A percentile compares a stretch with the other conserved stretches of the same genome.
Conservation (phyloP, 208 protist species). For the Leishmania martiniquensis region DNA sequence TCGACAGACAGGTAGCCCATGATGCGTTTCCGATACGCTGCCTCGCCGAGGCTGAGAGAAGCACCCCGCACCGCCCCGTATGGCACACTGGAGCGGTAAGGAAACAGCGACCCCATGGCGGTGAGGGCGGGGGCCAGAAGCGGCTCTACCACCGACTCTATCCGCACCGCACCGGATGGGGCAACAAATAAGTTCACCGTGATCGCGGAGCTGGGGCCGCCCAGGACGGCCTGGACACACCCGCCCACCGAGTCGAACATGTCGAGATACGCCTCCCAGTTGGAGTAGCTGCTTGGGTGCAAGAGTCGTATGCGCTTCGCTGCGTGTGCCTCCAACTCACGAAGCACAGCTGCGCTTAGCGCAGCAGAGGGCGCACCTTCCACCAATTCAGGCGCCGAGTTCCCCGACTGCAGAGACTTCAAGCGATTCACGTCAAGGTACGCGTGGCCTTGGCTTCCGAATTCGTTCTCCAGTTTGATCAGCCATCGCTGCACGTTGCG, state of each 20-base stretch:
- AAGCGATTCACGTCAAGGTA: slow-evolving; percentile 89
- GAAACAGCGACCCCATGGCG: slow-evolving; percentile 75
- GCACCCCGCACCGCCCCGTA: slow-evolving; percentile 72
- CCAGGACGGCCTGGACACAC: slow-evolving; percentile 87
- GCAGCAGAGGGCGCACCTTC: background rate
- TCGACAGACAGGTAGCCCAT: slow-evolving; percentile 92
- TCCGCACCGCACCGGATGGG: slow-evolving; percentile 68
- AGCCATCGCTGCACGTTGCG: slow-evolving; percentile 81
- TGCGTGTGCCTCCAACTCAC: slow-evolving; percentile 75
- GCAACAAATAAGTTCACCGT: slow-evolving; percentile 89
- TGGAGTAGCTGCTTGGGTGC: slow-evolving; percentile 68
- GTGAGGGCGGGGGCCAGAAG: slow-evolving; percentile 89
- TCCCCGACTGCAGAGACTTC: slow-evolving; percentile 38
- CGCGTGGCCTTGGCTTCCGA: slow-evolving; percentile 82
- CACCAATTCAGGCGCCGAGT: background rate
- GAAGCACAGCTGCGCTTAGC: slow-evolving; percentile 39
- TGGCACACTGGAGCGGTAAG: slow-evolving; percentile 48
- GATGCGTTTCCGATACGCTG: slow-evolving; percentile 79
- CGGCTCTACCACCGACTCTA: slow-evolving; percentile 89
- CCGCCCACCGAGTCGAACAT: slow-evolving; percentile 86
- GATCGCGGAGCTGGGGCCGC: slow-evolving; percentile 45
- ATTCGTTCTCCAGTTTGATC: slow-evolving; percentile 92
- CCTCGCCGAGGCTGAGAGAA: slow-evolving; percentile 65
- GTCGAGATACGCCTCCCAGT: slow-evolving; percentile 79
- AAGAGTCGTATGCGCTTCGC: slow-evolving; percentile 80